A percentile compares a stretch with the other conserved stretches of the same genome.
Evolutionary conservation across 306 rosid genomes (phyloP).

Genomic region (Cucurbita argyrosperma): DNA sequence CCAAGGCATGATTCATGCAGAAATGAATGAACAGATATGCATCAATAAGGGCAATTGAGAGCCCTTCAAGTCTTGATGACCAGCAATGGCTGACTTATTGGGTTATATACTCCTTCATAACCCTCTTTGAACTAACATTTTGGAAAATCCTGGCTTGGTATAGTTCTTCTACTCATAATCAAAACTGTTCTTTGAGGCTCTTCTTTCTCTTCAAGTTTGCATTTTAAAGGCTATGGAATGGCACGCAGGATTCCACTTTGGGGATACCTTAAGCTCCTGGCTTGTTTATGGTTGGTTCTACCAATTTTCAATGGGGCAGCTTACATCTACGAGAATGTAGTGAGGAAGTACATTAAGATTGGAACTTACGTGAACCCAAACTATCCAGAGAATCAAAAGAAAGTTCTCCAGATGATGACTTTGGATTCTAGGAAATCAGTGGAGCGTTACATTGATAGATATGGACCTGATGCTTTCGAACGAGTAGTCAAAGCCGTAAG

Average conservation of each 20-base stretch:
- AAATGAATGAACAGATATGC: constrained; percentile 39
- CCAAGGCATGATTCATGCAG: background rate
- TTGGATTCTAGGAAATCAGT: constrained; percentile 68
- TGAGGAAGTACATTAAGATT: constrained; percentile 52
- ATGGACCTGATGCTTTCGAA: constrained; percentile 66
- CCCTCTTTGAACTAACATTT: constrained; percentile 65
- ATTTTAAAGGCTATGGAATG: background rate
- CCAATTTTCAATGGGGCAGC: constrained; percentile 92
- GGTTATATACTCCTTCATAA: constrained; percentile 63
- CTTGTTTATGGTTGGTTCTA: constrained; percentile 73
- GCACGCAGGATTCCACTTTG: constrained; percentile 60
- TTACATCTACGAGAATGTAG: constrained; percentile 55
- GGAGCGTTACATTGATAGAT: constrained; percentile 45
- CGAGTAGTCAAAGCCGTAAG: constrained; percentile 55
- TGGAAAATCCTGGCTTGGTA: constrained; percentile 63
- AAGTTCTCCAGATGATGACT: constrained; percentile 68
- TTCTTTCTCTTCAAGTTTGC: background rate
- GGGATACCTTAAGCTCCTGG: constrained; percentile 63
- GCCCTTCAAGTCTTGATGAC: constrained; percentile 74
- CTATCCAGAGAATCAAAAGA: constrained; percentile 40
- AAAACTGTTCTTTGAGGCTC: background rate
- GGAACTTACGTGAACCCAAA: constrained; percentile 20
- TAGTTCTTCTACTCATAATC: background rate
- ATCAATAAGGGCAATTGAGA: constrained; percentile 81
- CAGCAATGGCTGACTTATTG: constrained; percentile 96